Base-by-base conservation (phyloP, 805 yeast genomes). In the Saccharomycopsis malanga region DNA sequence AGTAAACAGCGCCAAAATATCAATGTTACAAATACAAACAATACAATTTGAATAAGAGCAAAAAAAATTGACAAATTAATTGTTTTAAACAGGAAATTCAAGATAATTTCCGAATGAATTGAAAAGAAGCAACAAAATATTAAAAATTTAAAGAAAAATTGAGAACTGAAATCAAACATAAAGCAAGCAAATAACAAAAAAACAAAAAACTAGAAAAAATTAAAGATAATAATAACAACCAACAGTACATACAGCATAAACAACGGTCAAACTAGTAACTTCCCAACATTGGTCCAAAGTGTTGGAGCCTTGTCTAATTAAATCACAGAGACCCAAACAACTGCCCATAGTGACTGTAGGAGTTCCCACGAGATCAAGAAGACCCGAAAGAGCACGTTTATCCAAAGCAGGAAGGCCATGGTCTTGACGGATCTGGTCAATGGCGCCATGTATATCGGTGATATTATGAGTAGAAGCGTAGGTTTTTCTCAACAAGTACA, bases 161-260 rank as follows among this genome's bases (percentile, higher is more conserved):
- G n/a, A n/a, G n/a, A n/a, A n/a, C n/a, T n/a, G n/a, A n/a, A n/a
- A n/a, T n/a, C n/a, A n/a, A n/a, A n/a, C n/a, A n/a, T n/a, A n/a
- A n/a, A n/a, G n/a, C n/a, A n/a, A n/a, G n/a, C n/a, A n/a, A n/a
- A n/a, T n/a, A n/a, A n/a, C n/a, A n/a, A n/a, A n/a, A n/a, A n/a
- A n/a, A n/a, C n/a, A n/a, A n/a, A n/a, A n/a, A n/a, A n/a, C n/a
- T n/a, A n/a, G n/a, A n/a, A n/a, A n/a, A n/a, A n/a, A n/a, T 32
- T n/a, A 32, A 6, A 32, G 15, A 18, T 32, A 32, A 32, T 45
- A 45, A 22, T 45, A 45, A 23, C 51, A 48, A 17, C 51, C 51
- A 39, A 40, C 48, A 12, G 40, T 25, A 39, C 51, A 48, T 18
- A 48, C 51, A n/a, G 38, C 51, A 17, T 43, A 48, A 17, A 40